Percentiles rank a stretch among this genome's conserved stretches.
Evolutionary conservation across 202 grass and related monocot species (phyloP).

Genomic region (Cymbopogon flexuosus): DNA sequence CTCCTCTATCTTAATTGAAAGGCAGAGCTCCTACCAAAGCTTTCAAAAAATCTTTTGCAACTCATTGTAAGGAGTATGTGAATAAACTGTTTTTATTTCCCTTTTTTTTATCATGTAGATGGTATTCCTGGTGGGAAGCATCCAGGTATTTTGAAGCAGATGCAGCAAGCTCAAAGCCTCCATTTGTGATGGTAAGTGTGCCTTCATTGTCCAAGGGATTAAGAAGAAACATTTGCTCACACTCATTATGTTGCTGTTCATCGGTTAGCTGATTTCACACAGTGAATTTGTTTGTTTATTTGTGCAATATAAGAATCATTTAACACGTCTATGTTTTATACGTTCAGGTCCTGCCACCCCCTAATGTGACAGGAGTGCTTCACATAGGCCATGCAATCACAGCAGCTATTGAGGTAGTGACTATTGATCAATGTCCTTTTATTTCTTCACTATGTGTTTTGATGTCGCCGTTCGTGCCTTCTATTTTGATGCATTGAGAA

Average conservation of each 20-base stretch:
- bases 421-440: not conserved
- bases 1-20: too few species aligned
- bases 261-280: not conserved
- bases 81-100: not conserved
- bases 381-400: slow-evolving; percentile 94
- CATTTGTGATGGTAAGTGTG: slow-evolving; percentile 48
- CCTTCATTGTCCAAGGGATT: not conserved
- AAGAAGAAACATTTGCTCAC: not conserved
- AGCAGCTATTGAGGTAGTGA: slow-evolving; percentile 45
- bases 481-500: slow-evolving; percentile 19
- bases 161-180: slow-evolving; percentile 60
- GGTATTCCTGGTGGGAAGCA: slow-evolving; percentile 70
- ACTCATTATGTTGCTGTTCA: not conserved
- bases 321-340: slow-evolving; percentile 10
- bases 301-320: not conserved
- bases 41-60: not conserved
- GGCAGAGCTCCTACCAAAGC: too few species aligned
- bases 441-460: not conserved
- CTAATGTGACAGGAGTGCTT: slow-evolving; percentile 97
- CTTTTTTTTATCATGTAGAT: slow-evolving; percentile 36
- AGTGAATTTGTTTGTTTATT: not conserved
- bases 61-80: not conserved
- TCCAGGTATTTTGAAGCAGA: slow-evolving; percentile 67
- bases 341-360: slow-evolving; percentile 76
- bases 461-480: not conserved